phyloP scores from a whole-genome alignment of 2,329 filamentous ascomycete species.

The Fusarium metavorans region DNA sequence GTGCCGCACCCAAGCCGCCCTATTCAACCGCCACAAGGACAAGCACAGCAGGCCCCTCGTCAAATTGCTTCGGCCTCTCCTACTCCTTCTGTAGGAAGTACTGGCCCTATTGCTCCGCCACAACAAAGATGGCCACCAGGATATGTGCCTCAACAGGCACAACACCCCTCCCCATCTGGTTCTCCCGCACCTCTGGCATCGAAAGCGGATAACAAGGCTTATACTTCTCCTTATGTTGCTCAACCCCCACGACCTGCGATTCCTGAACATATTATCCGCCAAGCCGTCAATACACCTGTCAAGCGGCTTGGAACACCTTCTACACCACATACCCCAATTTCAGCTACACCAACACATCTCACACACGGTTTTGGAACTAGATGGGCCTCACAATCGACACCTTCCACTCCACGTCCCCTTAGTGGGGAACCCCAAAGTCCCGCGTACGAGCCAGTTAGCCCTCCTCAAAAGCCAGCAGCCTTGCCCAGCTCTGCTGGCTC shows the following conservation, averaged over 20 bases:
- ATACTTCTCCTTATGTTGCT: conserved; percentile 45
- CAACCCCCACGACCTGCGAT: conserved; percentile 53
- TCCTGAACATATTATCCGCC: conserved; percentile 57
- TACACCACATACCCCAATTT: conserved; percentile 52
- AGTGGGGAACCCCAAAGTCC: conserved; percentile 61
- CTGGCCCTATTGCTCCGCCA: conserved; percentile 41
- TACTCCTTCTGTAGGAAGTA: conserved; percentile 37
- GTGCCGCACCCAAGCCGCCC: conserved; percentile 51
- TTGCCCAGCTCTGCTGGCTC: conserved; percentile 48
- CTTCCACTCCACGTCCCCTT: conserved; percentile 65
- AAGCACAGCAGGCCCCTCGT: conserved; percentile 43
- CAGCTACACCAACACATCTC: conserved; percentile 45
- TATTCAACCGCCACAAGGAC: conserved; percentile 47
- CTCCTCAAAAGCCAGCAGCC: conserved; percentile 56
- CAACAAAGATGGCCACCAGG: conserved; percentile 52
- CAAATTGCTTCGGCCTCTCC: conserved; percentile 50
- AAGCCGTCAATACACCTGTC: conserved; percentile 50
- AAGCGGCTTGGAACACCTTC: conserved; percentile 49
- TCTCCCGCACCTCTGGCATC: conserved; percentile 42
- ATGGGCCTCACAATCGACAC: conserved; percentile 69
- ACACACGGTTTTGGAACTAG: conserved; percentile 63
- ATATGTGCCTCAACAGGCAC: conserved; percentile 46
- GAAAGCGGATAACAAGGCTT: conserved; percentile 45
- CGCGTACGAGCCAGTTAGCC: conserved; percentile 70
- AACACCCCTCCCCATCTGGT: conserved; percentile 43